phyloP scores from a whole-genome alignment of 2,329 filamentous ascomycete genomes.

The Cryoendolithus antarcticus region DNA sequence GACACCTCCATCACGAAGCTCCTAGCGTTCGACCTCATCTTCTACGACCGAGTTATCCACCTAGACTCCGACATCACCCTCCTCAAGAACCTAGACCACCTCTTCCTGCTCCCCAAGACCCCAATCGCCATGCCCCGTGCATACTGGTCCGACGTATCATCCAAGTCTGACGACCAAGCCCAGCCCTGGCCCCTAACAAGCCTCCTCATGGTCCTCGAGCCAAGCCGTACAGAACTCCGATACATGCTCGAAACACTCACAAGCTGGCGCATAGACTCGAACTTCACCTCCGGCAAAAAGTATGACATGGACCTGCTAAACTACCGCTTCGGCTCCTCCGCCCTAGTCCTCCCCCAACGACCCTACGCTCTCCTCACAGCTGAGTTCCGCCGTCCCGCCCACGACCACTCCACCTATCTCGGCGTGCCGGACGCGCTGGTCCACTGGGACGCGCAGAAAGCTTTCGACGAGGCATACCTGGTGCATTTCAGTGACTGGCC shows the following conservation, averaged over 20 bases:
- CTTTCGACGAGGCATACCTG: conserved; percentile 47
- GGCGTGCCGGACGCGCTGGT: conserved; percentile 22
- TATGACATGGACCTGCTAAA: conserved; percentile 55
- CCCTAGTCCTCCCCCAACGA: conserved; percentile 49
- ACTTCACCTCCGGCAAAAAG: conserved; percentile 23
- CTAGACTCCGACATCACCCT: conserved; percentile 53
- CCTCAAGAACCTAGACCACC: conserved; percentile 50
- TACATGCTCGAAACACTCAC: conserved; percentile 26
- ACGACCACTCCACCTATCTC: conserved; percentile 38
- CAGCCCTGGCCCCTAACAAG: conserved; percentile 41
- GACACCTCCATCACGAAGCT: conserved; percentile 55
- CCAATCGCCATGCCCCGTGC: conserved; percentile 56
- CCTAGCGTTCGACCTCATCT: conserved; percentile 52
- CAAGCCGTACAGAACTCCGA: conserved; percentile 41
- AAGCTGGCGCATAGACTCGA: conserved; percentile 28
- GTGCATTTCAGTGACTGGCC: conserved; percentile 62
- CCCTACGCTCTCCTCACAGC: conserved; percentile 47
- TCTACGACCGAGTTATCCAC: conserved; percentile 46
- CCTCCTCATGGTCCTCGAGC: conserved; percentile 50
- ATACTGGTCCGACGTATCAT: conserved; percentile 41
- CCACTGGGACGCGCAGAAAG: conserved; percentile 44
- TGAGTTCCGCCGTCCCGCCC: conserved; percentile 40
- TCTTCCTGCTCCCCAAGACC: conserved; percentile 52
- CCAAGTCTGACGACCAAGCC: conserved; percentile 1
- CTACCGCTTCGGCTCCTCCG: conserved; percentile 43